A percentile compares a stretch with the other conserved stretches of the same genome.
These are phyloP conservation scores for Coniochaeta pulveracea DNA, from an alignment of 2,329 filamentous ascomycete species.

Conservation along the genomic window DNA sequence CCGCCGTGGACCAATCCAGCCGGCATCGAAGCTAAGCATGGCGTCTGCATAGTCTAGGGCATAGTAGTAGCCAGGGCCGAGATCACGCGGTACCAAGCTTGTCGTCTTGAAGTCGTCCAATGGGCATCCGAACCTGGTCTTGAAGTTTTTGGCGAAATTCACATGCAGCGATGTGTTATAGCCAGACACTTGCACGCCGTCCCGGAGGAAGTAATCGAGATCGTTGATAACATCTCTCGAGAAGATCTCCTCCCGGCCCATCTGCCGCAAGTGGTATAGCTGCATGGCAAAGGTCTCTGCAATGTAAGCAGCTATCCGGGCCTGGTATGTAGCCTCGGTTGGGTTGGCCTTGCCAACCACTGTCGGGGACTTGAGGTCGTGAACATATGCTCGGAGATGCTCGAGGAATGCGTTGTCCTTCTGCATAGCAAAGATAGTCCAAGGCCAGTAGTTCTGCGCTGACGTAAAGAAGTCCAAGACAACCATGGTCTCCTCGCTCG, in stretches of 20 bases:
- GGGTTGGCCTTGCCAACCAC: constrained; percentile 42
- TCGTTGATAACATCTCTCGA: constrained; percentile 63
- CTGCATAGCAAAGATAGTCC: constrained; percentile 74
- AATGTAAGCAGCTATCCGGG: constrained; percentile 67
- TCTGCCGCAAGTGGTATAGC: constrained; percentile 73
- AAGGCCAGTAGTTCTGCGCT: constrained; percentile 91
- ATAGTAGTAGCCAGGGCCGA: constrained; percentile 77
- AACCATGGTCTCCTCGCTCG: constrained; percentile 55
- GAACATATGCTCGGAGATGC: constrained; percentile 60
- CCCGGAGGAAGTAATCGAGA: constrained; percentile 67
- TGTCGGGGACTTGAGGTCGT: constrained; percentile 39
- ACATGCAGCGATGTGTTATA: constrained; percentile 83
- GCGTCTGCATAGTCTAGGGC: constrained; percentile 63
- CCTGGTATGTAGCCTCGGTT: constrained; percentile 47
- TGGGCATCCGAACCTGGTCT: constrained; percentile 63
- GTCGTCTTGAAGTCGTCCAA: constrained; percentile 76
- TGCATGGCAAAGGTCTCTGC: constrained; percentile 87
- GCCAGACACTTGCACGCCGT: constrained; percentile 65
- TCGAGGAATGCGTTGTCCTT: constrained; percentile 64
- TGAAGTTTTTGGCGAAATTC: constrained; percentile 78
- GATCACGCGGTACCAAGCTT: constrained; percentile 46
- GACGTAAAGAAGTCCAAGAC: constrained; percentile 80
- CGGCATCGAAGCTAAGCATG: constrained; percentile 65
- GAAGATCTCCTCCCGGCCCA: constrained; percentile 52
- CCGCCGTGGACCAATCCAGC: constrained; percentile 59